phyloP scores from a whole-genome alignment of 192 early-diverging fungal species.

The Coemansia sp. region DNA sequence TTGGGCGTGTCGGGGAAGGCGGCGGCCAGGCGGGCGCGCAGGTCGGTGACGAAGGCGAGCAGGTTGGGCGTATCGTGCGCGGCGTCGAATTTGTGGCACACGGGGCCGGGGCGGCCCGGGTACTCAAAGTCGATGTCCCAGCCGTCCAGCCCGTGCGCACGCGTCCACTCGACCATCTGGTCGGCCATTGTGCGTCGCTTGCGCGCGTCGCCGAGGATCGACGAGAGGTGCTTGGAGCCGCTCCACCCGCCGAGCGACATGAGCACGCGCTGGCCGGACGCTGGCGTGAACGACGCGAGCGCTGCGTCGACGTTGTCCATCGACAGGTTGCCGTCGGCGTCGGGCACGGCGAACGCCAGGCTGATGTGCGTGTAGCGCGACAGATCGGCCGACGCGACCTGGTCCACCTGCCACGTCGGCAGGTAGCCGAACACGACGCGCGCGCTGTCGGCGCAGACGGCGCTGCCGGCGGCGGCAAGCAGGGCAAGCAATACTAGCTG shows the following conservation, averaged over 20 bases:
- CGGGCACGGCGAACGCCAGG: slow-evolving; percentile 61
- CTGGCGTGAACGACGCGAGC: slow-evolving; percentile 5
- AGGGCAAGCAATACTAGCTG: neutral
- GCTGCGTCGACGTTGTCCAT: slow-evolving; percentile 33
- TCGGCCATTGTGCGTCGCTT: slow-evolving; percentile 52
- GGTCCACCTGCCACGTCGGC: slow-evolving; percentile 44
- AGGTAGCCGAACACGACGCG: slow-evolving; percentile 49
- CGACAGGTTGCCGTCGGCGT: slow-evolving; percentile 29
- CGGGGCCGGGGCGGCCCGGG: slow-evolving; percentile 54
- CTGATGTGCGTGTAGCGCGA: slow-evolving; percentile 66
- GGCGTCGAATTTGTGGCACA: slow-evolving; percentile 48
- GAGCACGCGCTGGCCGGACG: slow-evolving; percentile 42
- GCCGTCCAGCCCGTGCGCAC: slow-evolving; percentile 61
- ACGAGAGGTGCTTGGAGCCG: slow-evolving; percentile 58
- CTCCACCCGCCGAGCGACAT: slow-evolving; percentile 73
- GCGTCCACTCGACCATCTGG: slow-evolving; percentile 54
- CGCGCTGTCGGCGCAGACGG: no score
- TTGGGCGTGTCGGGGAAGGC: slow-evolving; percentile 42
- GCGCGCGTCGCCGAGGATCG: slow-evolving; percentile 44
- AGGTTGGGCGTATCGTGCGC: slow-evolving; percentile 62
- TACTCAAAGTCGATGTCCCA: slow-evolving; percentile 79
- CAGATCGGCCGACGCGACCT: slow-evolving; percentile 41
- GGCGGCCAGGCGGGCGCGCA: slow-evolving; percentile 52
- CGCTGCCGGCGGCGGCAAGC: neutral
- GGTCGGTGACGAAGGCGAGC: slow-evolving; percentile 56